phyloP scores from a whole-genome alignment of 2,329 filamentous ascomycete species.

The Diplodia corticola region DNA sequence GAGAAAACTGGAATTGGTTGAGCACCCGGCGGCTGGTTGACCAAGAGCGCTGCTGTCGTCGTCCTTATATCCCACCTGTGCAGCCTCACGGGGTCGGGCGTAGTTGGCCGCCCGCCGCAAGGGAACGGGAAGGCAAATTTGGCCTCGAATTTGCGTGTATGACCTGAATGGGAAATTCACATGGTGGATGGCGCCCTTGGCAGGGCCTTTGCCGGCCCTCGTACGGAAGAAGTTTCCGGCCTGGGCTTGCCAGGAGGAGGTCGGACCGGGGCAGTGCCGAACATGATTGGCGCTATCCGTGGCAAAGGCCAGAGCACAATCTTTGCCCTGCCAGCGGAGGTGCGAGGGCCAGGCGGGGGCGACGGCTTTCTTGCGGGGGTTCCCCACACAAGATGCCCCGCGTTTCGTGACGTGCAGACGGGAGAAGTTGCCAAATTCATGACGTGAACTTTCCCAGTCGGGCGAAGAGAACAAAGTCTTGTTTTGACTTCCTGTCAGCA shows the following conservation, averaged over 20 bases:
- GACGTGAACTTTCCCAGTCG: neutral
- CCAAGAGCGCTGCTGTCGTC: neutral
- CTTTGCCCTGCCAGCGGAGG: neutral
- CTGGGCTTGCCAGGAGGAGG: neutral
- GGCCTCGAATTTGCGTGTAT: neutral
- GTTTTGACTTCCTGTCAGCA: neutral
- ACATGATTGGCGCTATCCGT: neutral
- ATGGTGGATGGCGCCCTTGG: neutral
- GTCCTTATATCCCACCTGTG: constrained; percentile 8
- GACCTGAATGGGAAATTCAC: neutral
- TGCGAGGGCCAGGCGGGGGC: neutral
- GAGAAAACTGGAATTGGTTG: neutral
- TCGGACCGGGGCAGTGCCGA: neutral
- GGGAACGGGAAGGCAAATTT: neutral
- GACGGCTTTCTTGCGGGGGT: neutral
- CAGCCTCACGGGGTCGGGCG: neutral
- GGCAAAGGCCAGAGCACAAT: neutral
- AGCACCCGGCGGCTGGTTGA: constrained; percentile 4
- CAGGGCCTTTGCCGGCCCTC: neutral
- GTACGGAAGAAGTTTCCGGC: neutral
- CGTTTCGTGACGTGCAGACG: constrained; percentile 11
- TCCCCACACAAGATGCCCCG: constrained; percentile 7
- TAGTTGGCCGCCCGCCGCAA: neutral
- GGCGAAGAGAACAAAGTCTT: no score
- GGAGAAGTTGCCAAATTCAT: constrained; percentile 2